Conservation (phyloP, 208 protist species). For the Porcisia deanei region DNA sequence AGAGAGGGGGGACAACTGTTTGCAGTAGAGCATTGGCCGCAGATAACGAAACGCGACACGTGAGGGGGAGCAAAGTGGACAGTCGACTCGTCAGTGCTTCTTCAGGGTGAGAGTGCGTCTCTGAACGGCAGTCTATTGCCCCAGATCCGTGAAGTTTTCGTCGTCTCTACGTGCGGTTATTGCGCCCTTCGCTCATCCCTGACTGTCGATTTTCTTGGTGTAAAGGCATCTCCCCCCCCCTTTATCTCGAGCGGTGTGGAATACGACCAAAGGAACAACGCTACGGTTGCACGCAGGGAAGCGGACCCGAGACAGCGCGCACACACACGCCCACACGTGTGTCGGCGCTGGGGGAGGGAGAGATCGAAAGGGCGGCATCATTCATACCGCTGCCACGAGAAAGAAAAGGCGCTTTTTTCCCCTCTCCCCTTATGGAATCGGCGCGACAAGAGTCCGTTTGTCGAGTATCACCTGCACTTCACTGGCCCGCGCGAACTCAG, state of each 20-base stretch:
- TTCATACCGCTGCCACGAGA: not conserved
- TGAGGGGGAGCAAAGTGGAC: not conserved
- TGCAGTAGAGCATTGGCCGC: not conserved
- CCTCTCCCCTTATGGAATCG: slow-evolving; percentile 3
- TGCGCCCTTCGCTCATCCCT: not conserved
- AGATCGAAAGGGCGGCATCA: too few species aligned
- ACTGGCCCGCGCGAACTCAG: slow-evolving; percentile 10
- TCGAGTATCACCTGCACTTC: slow-evolving; percentile 17
- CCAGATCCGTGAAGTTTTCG: not conserved
- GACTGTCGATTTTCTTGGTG: not conserved
- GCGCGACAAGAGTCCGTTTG: slow-evolving; percentile 12
- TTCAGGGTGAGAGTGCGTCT: not conserved
- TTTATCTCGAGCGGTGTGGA: not conserved
- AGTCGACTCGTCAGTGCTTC: not conserved
- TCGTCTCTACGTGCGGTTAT: not conserved
- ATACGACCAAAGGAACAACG: not conserved
- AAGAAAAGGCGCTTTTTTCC: not conserved
- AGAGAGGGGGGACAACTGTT: not conserved
- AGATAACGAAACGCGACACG: not conserved
- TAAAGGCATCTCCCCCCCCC: not conserved
- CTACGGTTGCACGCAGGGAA: not conserved
- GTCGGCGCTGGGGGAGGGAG: not conserved
- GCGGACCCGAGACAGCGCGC: not conserved
- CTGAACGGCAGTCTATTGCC: not conserved
- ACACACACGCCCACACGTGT: not conserved